Percentiles rank a stretch among this genome's conserved stretches.
Conservation (phyloP, 768 basidiomycete genomes). For the Xerocomellus chrysenteron region DNA sequence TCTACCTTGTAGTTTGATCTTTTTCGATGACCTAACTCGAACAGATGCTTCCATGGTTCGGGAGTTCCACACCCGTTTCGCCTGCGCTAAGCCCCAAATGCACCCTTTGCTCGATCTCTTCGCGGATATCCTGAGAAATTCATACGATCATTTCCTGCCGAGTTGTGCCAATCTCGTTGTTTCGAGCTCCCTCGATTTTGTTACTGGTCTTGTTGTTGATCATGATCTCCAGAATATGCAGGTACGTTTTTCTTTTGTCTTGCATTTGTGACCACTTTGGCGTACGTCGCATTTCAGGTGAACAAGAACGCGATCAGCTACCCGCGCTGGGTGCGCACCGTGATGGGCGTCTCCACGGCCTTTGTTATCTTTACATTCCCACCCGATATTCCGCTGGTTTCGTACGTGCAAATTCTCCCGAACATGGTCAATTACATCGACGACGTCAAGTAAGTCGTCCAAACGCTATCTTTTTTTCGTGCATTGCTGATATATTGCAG, state of each 20-base stretch:
- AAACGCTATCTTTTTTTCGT: neutral
- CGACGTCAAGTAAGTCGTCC: too few species aligned
- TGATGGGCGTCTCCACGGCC: conserved; percentile 3
- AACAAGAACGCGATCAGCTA: neutral
- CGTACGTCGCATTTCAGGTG: neutral
- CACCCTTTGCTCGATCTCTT: conserved; percentile 1
- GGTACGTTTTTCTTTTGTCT: neutral
- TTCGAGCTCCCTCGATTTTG: conserved; percentile 1
- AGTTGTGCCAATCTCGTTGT: too few species aligned
- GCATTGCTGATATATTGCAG: neutral
- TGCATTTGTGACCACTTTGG: too few species aligned
- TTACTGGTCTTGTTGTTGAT: conserved; percentile 3
- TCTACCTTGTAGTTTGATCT: neutral
- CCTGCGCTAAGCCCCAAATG: neutral
- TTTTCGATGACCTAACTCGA: conserved; percentile 7
- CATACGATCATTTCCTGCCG: too few species aligned
- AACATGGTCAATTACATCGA: neutral
- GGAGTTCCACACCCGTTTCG: conserved; percentile 6
- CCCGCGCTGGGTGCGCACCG: conserved; percentile 4
- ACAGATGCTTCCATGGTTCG: neutral
- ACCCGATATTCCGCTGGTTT: neutral
- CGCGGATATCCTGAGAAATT: too few species aligned
- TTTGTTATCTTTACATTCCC: conserved; percentile 8
- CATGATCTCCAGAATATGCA: conserved; percentile 1
- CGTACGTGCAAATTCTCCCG: conserved; percentile 6